Evolutionary conservation across 371 early-diverging fungal genomes (phyloP), one percentile per base, ranked within the genome.

Genomic region (Caulochytrium protostelioides): DNA sequence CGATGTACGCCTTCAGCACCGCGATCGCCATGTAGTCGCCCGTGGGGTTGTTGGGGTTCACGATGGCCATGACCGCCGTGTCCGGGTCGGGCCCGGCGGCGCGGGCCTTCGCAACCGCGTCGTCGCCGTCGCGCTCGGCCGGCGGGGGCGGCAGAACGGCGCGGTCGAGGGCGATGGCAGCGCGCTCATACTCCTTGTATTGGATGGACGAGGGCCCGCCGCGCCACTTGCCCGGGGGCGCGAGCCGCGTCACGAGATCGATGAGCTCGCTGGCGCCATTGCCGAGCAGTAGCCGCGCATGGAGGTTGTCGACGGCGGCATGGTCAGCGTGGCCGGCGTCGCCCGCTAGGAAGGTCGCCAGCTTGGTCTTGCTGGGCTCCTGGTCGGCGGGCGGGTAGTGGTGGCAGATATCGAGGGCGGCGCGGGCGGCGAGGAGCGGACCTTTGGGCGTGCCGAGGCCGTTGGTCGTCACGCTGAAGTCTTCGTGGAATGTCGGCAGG

Each of bases 311-410:
- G n/a, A n/a, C n/a, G n/a, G n/a, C n/a, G n/a, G n/a, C 57, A 37
- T 43, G 42, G 42, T 59, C 59, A 33, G 27, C 47, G 52, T 41
- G 41, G 39, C 50, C 51, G 10, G 38, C 39, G 18, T 28, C 30
- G 6, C 75, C 75, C 83, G 82, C 81, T 28, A 83, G 54, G 46
- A 79, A 83, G 33, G 65, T 49, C 13, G 83, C 83, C 22, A 83
- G 61, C 5, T 63, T 62, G 2, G 80, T 60, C 43, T 78, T 79
- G 28, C 81, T 79, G 10, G 83, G 83, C 49, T 83, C 83, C 46
- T 83, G 83, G 52, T 83, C 65, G 4, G 79, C 82, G 21, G 83
- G 79, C 22, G 83, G 83, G 43, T 83, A 83, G 50, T 83, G 83
- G 45, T 74, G 74, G 44, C 74, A 63, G 28, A 67, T 70, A 17